Conservation (phyloP, 2,329 filamentous ascomycete species). For the Cytospora leucostoma region DNA sequence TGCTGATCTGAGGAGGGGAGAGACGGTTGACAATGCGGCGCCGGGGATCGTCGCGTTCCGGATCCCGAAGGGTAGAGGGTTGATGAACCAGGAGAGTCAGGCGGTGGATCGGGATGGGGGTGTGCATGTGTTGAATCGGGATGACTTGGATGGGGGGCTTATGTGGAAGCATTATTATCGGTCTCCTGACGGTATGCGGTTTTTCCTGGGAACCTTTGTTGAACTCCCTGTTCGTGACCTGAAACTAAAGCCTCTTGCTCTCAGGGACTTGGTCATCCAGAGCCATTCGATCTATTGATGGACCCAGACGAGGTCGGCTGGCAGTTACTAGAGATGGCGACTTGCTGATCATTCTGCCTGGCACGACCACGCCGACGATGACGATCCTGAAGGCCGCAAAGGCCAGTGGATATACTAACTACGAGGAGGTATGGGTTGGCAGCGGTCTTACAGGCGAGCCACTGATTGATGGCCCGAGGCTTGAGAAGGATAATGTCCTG, state of each 20-base stretch:
- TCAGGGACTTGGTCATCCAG: constrained; percentile 39
- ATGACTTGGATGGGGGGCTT: constrained; percentile 37
- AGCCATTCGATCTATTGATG: constrained; percentile 35
- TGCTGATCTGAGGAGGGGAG: constrained; percentile 37
- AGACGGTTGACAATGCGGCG: constrained; percentile 44
- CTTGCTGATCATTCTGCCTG: constrained; percentile 42
- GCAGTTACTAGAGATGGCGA: constrained; percentile 39
- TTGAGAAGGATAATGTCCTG: constrained; percentile 40
- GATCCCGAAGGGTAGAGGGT: constrained; percentile 48
- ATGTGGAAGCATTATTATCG: constrained; percentile 46
- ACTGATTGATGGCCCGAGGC: constrained; percentile 41
- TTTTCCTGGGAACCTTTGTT: background rate
- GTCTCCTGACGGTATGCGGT: constrained; percentile 35
- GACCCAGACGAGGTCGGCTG: constrained; percentile 41
- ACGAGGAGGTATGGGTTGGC: constrained; percentile 41
- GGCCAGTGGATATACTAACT: constrained; percentile 35
- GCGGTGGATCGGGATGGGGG: constrained; percentile 46
- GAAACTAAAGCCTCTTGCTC: background rate
- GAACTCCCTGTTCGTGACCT: background rate
- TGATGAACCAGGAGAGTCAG: constrained; percentile 54
- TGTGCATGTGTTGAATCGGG: constrained; percentile 52
- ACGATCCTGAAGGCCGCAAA: constrained; percentile 38
- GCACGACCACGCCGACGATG: constrained; percentile 35
- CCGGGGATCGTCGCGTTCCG: constrained; percentile 46
- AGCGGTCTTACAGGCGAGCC: constrained; percentile 42